Base-by-base conservation (phyloP, 2,329 filamentous ascomycete genomes). In the Fusarium tjaetaba region DNA sequence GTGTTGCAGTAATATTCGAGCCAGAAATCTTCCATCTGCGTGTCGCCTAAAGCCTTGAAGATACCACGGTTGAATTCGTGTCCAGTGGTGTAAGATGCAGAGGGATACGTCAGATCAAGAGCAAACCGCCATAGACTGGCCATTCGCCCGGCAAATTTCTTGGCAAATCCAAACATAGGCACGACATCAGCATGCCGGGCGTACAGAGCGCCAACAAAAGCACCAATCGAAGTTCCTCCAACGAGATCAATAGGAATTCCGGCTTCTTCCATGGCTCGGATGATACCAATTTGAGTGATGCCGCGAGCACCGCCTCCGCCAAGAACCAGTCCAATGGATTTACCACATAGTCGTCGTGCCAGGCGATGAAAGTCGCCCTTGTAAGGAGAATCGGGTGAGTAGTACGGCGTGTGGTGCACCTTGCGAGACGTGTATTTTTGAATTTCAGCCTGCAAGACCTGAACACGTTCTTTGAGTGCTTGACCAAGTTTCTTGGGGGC, bases 61-160 rank as follows among this genome's bases (percentile, higher is more conserved):
- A 99, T 98, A 45, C 96, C 96, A 11, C 96, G 93, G 78, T 99
- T 99, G 88, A 99, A 99, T 79, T 99, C 96, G 80, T 99, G 96
- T 2, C 96, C 96, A 0, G 96, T 99, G 2, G 97, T 99, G 83
- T 99, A 99, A 3, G 96, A 97, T 13, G 94, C 94, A 11, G 96
- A 96, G 1, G 96, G 96, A 81, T 99, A 99, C 1, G 96, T 99
- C 77, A 99, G 83, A 80, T 99, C 96, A 6, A 99, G 86, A 2
- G 95, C 95, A 81, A 99, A 98, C n/a, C 96, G 91, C 96, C 96
- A 99, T 84, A 98, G 94, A 82, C 96, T 98, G 49, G 94, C 94
- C 97, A 99, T 99, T n/a, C 97, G 93, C 9, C 96, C 95, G 0
- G 96, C 90, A 81, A 99, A 99, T 81, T 98, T 98, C 88, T 99